A percentile compares a stretch with the other conserved stretches of the same genome.
Conservation (phyloP, 108 stramenopile genomes). For the Thalassiosira profunda region DNA sequence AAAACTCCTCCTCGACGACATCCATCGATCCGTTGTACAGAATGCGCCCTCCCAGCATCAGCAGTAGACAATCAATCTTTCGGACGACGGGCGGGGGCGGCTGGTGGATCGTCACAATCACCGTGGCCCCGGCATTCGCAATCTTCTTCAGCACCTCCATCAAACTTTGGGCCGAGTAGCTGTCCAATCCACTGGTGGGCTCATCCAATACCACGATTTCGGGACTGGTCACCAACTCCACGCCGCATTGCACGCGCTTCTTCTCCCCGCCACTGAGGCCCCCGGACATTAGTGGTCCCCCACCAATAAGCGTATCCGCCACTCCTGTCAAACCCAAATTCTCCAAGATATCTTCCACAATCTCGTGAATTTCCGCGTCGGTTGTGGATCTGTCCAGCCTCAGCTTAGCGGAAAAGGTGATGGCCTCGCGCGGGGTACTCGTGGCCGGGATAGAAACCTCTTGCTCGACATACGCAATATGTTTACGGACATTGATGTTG, state of each 20-base stretch:
- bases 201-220: slow-evolving; percentile 71
- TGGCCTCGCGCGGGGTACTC: slow-evolving; percentile 41
- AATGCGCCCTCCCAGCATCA: slow-evolving; percentile 58
- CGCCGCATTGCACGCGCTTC: slow-evolving; percentile 42
- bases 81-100: slow-evolving; percentile 74
- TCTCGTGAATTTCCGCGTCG: slow-evolving; percentile 9
- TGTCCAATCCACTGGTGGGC: slow-evolving; percentile 83
- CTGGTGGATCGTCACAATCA: slow-evolving; percentile 87
- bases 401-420: slow-evolving; percentile 39
- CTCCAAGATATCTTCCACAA: slow-evolving; percentile 48
- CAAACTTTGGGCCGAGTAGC: slow-evolving; percentile 62
- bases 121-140: slow-evolving; percentile 58
- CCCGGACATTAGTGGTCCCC: slow-evolving; percentile 50
- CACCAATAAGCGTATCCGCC: slow-evolving; percentile 14
- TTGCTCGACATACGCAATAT: slow-evolving; percentile 27
- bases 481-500: slow-evolving; percentile 29
- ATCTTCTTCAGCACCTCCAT: slow-evolving; percentile 65
- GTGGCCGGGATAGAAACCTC: slow-evolving; percentile 37
- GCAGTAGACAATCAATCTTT: slow-evolving; percentile 67
- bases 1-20: neutral
- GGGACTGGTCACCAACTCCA: slow-evolving; percentile 51
- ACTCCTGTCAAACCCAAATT: slow-evolving; percentile 30
- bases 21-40: slow-evolving; percentile 57
- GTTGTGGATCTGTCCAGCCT: slow-evolving; percentile 18
- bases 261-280: slow-evolving; percentile 74